Evolutionary conservation across 2,329 filamentous ascomycete species (phyloP).

Genomic region (Ophiostoma perfectum): DNA sequence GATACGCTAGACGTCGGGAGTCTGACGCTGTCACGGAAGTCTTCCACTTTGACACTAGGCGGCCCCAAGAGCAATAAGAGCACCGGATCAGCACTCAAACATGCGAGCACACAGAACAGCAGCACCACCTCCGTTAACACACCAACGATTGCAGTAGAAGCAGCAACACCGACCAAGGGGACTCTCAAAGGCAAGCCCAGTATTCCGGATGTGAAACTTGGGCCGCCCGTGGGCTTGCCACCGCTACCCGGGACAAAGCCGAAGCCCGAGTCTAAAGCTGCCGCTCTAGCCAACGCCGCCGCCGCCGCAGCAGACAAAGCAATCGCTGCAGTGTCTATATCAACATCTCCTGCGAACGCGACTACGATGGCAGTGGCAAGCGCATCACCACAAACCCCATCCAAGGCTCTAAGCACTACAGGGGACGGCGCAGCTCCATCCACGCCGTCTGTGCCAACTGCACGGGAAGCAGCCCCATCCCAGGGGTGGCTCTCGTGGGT

Average conservation of each 20-base stretch:
- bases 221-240: conserved; percentile 1
- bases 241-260: neutral
- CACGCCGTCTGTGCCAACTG: neutral
- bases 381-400: neutral
- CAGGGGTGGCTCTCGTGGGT: conserved; percentile 26
- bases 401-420: neutral
- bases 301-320: conserved; percentile 11
- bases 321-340: neutral
- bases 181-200: conserved; percentile 1
- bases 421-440: neutral
- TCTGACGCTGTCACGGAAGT: conserved; percentile 9
- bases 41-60: conserved; percentile 13
- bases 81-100: neutral
- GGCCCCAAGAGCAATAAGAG: neutral
- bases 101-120: neutral
- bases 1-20: neutral
- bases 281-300: neutral
- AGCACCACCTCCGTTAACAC: conserved; percentile 22
- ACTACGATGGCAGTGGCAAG: neutral
- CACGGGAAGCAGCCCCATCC: neutral
- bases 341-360: neutral
- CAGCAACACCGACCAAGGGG: neutral
- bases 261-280: neutral
- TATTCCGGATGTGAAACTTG: neutral
- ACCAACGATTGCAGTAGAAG: neutral